Percentiles rank a stretch among this genome's conserved stretches.
phyloP scores from a whole-genome alignment of 805 yeast genomes.

The Lipomyces mesembrius region DNA sequence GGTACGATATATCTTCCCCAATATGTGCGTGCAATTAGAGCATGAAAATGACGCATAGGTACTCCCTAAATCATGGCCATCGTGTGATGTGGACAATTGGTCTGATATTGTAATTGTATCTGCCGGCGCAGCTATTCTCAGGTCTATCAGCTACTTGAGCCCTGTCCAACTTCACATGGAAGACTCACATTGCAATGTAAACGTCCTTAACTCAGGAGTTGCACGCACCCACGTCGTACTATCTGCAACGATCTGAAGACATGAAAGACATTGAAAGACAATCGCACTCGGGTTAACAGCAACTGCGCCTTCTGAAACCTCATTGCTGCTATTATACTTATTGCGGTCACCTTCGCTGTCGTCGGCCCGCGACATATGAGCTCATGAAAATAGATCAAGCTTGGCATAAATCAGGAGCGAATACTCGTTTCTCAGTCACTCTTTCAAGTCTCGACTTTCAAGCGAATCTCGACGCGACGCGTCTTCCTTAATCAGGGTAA shows the following conservation, averaged over 20 bases:
- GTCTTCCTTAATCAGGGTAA: not conserved
- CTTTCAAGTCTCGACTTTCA: constrained; percentile 49
- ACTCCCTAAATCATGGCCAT: constrained; percentile 37
- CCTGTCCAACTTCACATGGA: not conserved
- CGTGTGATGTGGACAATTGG: constrained; percentile 25
- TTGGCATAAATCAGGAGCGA: not conserved
- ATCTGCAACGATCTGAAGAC: constrained; percentile 41
- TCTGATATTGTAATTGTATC: constrained; percentile 28
- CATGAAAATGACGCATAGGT: constrained; percentile 39
- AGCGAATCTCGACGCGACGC: not conserved
- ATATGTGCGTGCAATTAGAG: constrained; percentile 29
- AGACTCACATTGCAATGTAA: constrained; percentile 34
- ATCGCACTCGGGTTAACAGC: constrained; percentile 32
- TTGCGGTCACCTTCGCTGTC: constrained; percentile 5
- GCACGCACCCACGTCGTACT: constrained; percentile 41
- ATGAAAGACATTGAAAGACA: constrained; percentile 41
- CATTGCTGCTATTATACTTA: constrained; percentile 6
- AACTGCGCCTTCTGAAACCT: not conserved
- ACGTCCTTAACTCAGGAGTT: constrained; percentile 33
- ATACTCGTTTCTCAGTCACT: not conserved
- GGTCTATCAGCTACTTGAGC: not conserved
- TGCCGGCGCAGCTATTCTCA: constrained; percentile 22
- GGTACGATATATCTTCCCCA: constrained; percentile 41
- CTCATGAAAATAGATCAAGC: constrained; percentile 1
- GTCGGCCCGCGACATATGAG: constrained; percentile 9